These are phyloP conservation scores for Populus hybrid DNA, from an alignment of 441 rosid genomes.

Conservation along the genomic window DNA sequence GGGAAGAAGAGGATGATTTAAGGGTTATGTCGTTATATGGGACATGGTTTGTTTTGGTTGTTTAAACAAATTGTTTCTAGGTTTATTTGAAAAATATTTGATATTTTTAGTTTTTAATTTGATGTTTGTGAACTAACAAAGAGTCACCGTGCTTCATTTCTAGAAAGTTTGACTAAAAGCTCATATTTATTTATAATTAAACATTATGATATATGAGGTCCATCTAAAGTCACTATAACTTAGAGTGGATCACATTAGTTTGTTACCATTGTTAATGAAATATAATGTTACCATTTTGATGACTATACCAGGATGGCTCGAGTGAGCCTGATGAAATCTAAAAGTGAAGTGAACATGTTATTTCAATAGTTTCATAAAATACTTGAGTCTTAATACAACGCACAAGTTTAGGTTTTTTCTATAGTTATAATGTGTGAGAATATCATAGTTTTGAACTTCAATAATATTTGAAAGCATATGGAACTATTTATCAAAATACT, in stretches of 20 bases:
- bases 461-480: not conserved
- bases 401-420: not conserved
- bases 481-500: not conserved
- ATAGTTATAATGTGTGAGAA: not conserved
- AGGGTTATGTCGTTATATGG: too few species aligned
- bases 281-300: not conserved
- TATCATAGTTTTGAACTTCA: not conserved
- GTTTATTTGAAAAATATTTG: not conserved
- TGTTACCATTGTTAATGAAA: too few species aligned
- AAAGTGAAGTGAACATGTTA: not conserved
- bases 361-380: not conserved
- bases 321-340: not conserved
- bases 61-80: too few species aligned
- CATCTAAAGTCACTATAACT: not conserved
- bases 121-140: not conserved
- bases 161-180: not conserved
- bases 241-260: not conserved
- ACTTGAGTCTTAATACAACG: not conserved
- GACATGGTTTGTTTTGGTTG: too few species aligned
- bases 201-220: not conserved
- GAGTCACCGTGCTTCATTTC: fast-evolving
- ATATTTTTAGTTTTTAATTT: not conserved
- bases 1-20: too few species aligned
- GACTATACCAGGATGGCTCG: not conserved
- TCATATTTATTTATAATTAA: not conserved